A percentile compares a stretch with the other conserved stretches of the same genome.
Conservation (phyloP, 768 basidiomycete species). For the Phanerochaete sordida region DNA sequence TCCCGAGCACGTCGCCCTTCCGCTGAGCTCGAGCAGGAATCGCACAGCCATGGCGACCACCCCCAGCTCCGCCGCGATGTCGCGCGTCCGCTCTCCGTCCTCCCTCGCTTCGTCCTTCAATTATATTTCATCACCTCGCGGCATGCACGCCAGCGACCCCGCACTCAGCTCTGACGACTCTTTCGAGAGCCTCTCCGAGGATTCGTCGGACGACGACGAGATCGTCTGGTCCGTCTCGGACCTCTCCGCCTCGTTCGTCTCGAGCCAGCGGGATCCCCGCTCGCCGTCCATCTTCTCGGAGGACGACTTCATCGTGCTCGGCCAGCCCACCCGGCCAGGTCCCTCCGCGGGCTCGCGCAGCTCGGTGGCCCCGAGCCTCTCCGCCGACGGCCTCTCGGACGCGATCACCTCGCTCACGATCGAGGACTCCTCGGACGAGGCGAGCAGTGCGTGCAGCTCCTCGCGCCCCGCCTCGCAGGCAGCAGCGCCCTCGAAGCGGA, state of each 20-base stretch:
- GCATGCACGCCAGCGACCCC: background rate
- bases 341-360: background rate
- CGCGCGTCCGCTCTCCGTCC: slow-evolving; percentile 9
- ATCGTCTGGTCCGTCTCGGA: slow-evolving; percentile 44
- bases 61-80: slow-evolving; percentile 9
- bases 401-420: slow-evolving; percentile 7
- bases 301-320: slow-evolving; percentile 51
- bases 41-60: slow-evolving; percentile 3
- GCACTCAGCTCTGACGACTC: slow-evolving; percentile 19
- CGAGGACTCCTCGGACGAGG: background rate
- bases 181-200: slow-evolving; percentile 18
- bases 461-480: slow-evolving; percentile 6
- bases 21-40: background rate
- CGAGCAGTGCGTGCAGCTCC: background rate
- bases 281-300: slow-evolving; percentile 35
- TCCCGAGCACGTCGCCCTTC: slow-evolving; percentile 25
- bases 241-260: slow-evolving; percentile 31
- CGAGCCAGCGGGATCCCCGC: slow-evolving; percentile 25
- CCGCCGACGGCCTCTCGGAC: slow-evolving; percentile 5
- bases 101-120: slow-evolving; percentile 11
- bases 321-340: slow-evolving; percentile 23
- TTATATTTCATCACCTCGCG: background rate
- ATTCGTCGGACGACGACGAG: slow-evolving; percentile 41
- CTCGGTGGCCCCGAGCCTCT: slow-evolving; percentile 7
- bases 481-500: slow-evolving; percentile 2